Evolutionary conservation across 331 rosid genomes (phyloP).

Genomic region (Pyrus hybrid): DNA sequence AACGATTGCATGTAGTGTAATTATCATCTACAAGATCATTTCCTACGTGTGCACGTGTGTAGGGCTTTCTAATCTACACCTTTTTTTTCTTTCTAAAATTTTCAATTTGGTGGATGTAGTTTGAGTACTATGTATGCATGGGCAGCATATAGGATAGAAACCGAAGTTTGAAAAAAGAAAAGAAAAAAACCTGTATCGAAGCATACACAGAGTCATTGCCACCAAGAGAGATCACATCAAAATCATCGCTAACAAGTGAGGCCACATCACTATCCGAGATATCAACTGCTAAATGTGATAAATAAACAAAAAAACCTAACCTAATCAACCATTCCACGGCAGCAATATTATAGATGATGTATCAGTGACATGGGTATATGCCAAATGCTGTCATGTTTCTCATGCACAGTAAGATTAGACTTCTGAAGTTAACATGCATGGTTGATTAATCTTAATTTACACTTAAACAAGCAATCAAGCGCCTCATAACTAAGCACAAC

Average conservation of each 20-base stretch:
- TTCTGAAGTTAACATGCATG: not conserved
- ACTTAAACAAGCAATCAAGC: slow-evolving; percentile 18
- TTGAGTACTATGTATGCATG: not conserved
- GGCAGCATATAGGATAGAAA: no score
- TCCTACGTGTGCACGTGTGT: slow-evolving; percentile 7
- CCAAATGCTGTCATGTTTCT: not conserved
- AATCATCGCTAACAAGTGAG: not conserved
- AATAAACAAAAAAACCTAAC: not conserved
- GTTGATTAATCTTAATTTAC: slow-evolving; percentile 2
- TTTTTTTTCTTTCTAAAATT: not conserved
- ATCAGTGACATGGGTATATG: not conserved
- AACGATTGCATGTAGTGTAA: slow-evolving; percentile 1
- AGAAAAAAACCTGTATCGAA: no score
- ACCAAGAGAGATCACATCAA: not conserved
- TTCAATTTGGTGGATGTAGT: not conserved
- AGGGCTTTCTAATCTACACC: not conserved
- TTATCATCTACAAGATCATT: not conserved
- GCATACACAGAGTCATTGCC: not conserved
- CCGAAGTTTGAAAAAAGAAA: no score
- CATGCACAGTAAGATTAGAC: not conserved
- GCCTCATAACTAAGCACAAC: slow-evolving; percentile 25
- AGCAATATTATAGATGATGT: not conserved
- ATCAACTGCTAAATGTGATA: not conserved
- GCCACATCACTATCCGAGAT: not conserved
- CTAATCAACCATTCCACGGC: not conserved